Base-by-base conservation (phyloP, 352 stramenopile species). In the Nothophytophthora sp. region DNA sequence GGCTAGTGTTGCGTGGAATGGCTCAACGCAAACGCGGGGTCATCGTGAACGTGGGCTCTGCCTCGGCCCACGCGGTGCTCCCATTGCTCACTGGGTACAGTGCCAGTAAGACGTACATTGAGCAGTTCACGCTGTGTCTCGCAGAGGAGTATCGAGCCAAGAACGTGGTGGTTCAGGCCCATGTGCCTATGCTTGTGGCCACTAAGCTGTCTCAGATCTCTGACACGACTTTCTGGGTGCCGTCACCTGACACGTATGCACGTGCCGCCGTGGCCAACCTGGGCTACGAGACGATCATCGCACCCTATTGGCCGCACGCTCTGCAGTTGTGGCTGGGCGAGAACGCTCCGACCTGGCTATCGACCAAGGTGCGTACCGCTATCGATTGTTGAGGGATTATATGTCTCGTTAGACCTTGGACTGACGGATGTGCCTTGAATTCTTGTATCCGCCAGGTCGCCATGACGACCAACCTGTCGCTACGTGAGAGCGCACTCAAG, bases 141-240 rank as follows among this genome's bases (percentile, higher is more conserved):
- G 85, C 97, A 53, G 90, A 83, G 25, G 98, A 99, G 77, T 98
- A 98, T 70, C 83, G 81, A 50, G 63, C 68, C 32, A 98, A 98
- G 77, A 93, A 93, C 61, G 83, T 96, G 58, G 86, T 88, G 58
- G 86, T 99, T 22, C 96, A 99, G 72, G 99, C 95, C 77, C 97
- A 99, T 66, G 92, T 97, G 60, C 97, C 98, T 23, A 98, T 99
- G 77, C 99, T 99, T 58, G 97, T 99, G 50, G 96, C 96, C 28
- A 99, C 97, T 19, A 99, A 99, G 79, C 76, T 99, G 39, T 95
- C 96, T 46, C 99, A 99, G 77, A 98, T 99, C 80, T 88, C 96
- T 44, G 93, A 98, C 56, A 68, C 93, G 50, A 95, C 68, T 49
- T 84, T 99, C 54, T 92, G 91, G 61, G 94, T 98, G 46, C 96